Evolutionary conservation across 306 rosid species (phyloP), one percentile per base, ranked within the genome.

Genomic region (Arachis stenosperma): DNA sequence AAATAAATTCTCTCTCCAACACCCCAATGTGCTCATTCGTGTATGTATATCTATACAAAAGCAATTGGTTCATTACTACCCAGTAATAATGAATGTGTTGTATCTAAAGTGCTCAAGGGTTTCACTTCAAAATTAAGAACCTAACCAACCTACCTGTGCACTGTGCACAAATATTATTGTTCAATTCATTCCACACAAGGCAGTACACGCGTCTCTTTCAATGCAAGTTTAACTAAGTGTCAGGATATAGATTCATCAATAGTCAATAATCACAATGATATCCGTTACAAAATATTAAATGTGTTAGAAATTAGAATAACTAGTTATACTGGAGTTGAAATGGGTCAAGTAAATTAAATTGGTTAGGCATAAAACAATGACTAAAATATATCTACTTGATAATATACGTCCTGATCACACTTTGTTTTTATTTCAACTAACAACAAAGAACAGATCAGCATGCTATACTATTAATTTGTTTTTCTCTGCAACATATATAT

Each of bases 151-250:
- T 48, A 40, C 27, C 39, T 64, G 29, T 22, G 27, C 27, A 22
- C 27, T 22, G 27, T 22, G 27, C 27, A 22, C 27, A 22, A 22
- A 22, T 22, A 22, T 22, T 22, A 22, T 22, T 22, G 27, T 22
- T 22, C 27, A 22, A 22, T 22, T 22, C 27, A 22, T 22, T 22
- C 27, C 27, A 22, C 27, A 22, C 27, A 22, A 22, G 27, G 27
- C 27, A 22, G 27, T 15, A 59, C 50, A 33, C 9, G 13, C 69
- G 63, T 75, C 44, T 27, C 62, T 39, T 61, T 68, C 48, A 61
- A 74, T 61, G 61, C 48, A 61, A 74, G 79, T 54, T 68, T 55
- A 61, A 54, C 60, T 40, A 67, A 42, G 61, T 52, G 22, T 30
- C 15, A 59, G 51, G 69, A 12, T 47, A 61, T 61, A 59, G 40